These are phyloP conservation scores for Hypomyces rosellus DNA, from an alignment of 2,329 filamentous ascomycete species.

Conservation along the genomic window DNA sequence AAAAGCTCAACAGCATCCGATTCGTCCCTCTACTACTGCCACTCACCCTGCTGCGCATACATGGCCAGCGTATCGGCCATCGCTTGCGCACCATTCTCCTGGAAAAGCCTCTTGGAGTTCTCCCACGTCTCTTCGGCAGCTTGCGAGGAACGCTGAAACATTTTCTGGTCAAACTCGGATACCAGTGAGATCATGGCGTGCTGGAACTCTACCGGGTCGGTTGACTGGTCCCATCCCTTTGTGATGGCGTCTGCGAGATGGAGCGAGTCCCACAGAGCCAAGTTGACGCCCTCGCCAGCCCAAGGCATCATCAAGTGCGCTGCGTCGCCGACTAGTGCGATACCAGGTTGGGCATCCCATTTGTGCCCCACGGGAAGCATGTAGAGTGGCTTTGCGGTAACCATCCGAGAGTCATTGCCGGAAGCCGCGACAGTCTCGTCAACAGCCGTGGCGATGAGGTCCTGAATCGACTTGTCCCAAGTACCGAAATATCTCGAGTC, in stretches of 20 bases:
- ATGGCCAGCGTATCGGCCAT: slow-evolving; percentile 11
- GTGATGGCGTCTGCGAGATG: slow-evolving; percentile 31
- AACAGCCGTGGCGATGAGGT: slow-evolving; percentile 23
- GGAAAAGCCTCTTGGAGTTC: slow-evolving; percentile 8
- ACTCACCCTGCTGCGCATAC: neutral
- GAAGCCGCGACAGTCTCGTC: slow-evolving; percentile 18
- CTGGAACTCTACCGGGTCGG: slow-evolving; percentile 10
- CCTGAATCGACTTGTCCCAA: slow-evolving; percentile 22
- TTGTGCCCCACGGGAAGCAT: slow-evolving; percentile 36
- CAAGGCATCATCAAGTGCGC: slow-evolving; percentile 48
- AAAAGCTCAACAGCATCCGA: neutral
- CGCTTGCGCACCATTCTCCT: slow-evolving; percentile 6
- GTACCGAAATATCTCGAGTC: slow-evolving; percentile 16
- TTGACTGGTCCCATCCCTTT: neutral
- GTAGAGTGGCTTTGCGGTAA: slow-evolving; percentile 20
- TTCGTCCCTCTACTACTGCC: neutral
- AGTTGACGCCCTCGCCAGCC: slow-evolving; percentile 49
- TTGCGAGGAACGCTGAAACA: slow-evolving; percentile 7
- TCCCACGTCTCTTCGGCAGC: slow-evolving; percentile 10
- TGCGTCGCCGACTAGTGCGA: slow-evolving; percentile 49
- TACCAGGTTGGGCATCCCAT: slow-evolving; percentile 36
- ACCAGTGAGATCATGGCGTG: slow-evolving; percentile 15
- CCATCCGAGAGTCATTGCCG: slow-evolving; percentile 12
- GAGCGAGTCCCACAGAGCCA: slow-evolving; percentile 45
- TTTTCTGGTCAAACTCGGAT: slow-evolving; percentile 18